Evolutionary conservation across 2,329 filamentous ascomycete genomes (phyloP).

Genomic region (Trichoderma pleuroti): DNA sequence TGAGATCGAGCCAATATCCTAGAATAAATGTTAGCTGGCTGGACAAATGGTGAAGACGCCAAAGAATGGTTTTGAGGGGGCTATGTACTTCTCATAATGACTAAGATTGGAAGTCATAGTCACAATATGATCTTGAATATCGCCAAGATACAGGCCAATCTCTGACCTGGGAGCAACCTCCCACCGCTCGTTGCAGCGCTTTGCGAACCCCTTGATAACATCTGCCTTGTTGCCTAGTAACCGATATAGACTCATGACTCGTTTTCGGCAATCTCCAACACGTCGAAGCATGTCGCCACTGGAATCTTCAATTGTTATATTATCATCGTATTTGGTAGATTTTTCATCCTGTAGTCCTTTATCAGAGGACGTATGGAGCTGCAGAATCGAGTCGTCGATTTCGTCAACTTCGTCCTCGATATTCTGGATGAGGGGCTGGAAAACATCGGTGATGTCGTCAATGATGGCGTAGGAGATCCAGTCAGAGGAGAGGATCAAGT

Average conservation of each 20-base stretch:
- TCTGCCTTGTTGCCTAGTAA: slow-evolving; percentile 95
- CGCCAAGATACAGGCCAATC: slow-evolving; percentile 94
- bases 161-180: slow-evolving; percentile 91
- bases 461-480: slow-evolving; percentile 99
- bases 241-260: slow-evolving; percentile 93
- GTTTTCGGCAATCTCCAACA: slow-evolving; percentile 92
- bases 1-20: slow-evolving; percentile 89
- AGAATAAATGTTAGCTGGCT: not conserved
- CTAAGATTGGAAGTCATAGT: slow-evolving; percentile 96
- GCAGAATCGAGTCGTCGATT: slow-evolving; percentile 87
- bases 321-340: slow-evolving; percentile 46
- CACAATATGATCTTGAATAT: slow-evolving; percentile 98
- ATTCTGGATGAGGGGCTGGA: slow-evolving; percentile 83
- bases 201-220: slow-evolving; percentile 98
- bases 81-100: slow-evolving; percentile 83
- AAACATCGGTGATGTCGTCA: slow-evolving; percentile 97
- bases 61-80: not conserved
- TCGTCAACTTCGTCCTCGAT: slow-evolving; percentile 97
- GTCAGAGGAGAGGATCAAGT: slow-evolving; percentile 85
- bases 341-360: slow-evolving; percentile 39
- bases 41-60: not conserved
- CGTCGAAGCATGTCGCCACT: slow-evolving; percentile 83
- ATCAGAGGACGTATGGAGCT: slow-evolving; percentile 64
- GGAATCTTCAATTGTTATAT: slow-evolving; percentile 42
- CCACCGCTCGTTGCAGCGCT: slow-evolving; percentile 97